Percentiles rank a stretch among this genome's conserved stretches.
Evolutionary conservation across 208 protist species (phyloP).

Genomic region (Leishmania tarentolae): DNA sequence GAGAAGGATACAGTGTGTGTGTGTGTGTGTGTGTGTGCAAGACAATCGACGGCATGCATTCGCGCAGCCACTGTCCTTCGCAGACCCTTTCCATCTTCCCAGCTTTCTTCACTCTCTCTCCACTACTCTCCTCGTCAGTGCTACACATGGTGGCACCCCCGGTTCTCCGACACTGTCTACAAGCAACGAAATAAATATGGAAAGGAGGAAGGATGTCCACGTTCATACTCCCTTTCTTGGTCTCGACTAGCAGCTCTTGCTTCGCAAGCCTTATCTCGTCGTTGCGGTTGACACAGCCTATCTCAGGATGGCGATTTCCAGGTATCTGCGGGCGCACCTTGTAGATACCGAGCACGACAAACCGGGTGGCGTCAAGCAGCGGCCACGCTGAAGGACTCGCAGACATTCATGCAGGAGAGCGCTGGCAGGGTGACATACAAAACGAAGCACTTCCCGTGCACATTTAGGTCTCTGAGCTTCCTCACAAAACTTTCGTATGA

Average conservation of each 20-base stretch:
- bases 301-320: conserved; percentile 34
- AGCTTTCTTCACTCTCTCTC: not conserved
- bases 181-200: not conserved
- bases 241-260: conserved; percentile 71
- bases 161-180: not conserved
- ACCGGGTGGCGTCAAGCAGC: conserved; percentile 45
- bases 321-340: conserved; percentile 9
- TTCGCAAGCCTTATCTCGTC: conserved; percentile 52
- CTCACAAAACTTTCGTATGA: conserved; percentile 44
- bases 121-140: not conserved
- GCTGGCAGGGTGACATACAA: conserved; percentile 67
- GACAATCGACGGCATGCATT: not conserved
- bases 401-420: conserved; percentile 78
- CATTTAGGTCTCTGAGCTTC: conserved; percentile 37
- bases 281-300: conserved; percentile 32
- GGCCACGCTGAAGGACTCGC: conserved; percentile 62
- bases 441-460: conserved; percentile 55
- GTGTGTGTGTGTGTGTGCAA: not conserved
- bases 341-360: conserved; percentile 33
- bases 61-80: not conserved
- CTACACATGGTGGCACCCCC: not conserved
- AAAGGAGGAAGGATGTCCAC: conserved; percentile 57
- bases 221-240: conserved; percentile 73
- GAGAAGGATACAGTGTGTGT: no score
- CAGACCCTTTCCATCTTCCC: not conserved